Percentiles rank a stretch among this genome's conserved stretches.
Conservation (phyloP, 345 rosid species). For the Euphorbia pulcherrima region DNA sequence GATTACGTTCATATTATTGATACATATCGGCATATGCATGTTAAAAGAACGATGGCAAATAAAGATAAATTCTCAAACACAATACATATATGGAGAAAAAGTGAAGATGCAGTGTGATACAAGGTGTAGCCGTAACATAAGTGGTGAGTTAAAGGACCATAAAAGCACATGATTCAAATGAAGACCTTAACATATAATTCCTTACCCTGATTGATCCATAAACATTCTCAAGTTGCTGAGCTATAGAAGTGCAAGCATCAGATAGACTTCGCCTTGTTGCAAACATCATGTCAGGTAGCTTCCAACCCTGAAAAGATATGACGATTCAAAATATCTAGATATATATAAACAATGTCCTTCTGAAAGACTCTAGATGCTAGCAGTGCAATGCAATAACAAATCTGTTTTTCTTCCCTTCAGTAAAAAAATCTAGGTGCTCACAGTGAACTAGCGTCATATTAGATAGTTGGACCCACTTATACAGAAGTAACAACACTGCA, state of each 20-base stretch:
- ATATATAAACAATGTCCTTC: neutral
- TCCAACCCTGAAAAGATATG: constrained; percentile 66
- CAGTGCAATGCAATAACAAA: constrained; percentile 1
- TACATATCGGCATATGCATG: neutral
- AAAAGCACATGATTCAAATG: neutral
- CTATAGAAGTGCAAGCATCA: constrained; percentile 74
- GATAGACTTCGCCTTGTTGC: constrained; percentile 81
- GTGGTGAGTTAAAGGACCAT: neutral
- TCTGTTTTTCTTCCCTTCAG: neutral
- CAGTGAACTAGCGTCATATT: neutral
- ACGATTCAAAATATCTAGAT: neutral
- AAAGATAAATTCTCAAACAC: neutral
- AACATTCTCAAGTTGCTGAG: constrained; percentile 70
- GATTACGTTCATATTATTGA: constrained; percentile 1
- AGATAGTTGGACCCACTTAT: constrained; percentile 4
- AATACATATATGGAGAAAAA: neutral
- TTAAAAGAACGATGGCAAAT: neutral
- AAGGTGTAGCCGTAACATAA: neutral
- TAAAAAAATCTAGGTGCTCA: neutral
- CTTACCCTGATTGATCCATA: constrained; percentile 66
- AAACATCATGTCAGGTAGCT: constrained; percentile 92
- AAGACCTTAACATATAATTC: neutral
- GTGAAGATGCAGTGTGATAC: neutral
- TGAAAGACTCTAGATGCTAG: constrained; percentile 10
- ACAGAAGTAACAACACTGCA: neutral